These are phyloP conservation scores for Nothomitra cinnamomea DNA, from an alignment of 2,329 filamentous ascomycete genomes.

Conservation along the genomic window DNA sequence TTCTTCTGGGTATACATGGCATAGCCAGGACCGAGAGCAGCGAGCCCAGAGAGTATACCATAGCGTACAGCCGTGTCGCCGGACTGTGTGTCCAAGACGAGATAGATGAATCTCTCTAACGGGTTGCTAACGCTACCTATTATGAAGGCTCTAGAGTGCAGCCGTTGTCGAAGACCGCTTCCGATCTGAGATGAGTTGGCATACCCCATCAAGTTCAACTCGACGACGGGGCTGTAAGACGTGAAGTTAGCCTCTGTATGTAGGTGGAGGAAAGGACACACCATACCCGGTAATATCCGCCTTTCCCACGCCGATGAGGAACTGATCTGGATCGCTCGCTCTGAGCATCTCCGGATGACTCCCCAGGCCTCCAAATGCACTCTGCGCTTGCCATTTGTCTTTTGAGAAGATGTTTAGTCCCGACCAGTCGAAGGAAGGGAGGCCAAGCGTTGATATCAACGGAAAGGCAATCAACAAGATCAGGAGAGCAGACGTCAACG, in stretches of 20 bases:
- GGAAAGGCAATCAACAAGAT: background rate
- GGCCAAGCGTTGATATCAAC: background rate
- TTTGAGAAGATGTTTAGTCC: too few species aligned
- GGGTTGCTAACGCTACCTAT: slow-evolving; percentile 50
- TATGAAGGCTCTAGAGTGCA: slow-evolving; percentile 83
- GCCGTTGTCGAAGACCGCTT: slow-evolving; percentile 66
- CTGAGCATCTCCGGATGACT: background rate
- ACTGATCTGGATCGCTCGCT: slow-evolving; percentile 27
- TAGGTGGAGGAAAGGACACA: background rate
- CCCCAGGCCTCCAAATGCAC: background rate
- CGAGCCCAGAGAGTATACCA: slow-evolving; percentile 66
- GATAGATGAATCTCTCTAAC: slow-evolving; percentile 62
- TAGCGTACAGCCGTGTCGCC: slow-evolving; percentile 79
- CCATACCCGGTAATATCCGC: slow-evolving; percentile 53
- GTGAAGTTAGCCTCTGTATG: background rate
- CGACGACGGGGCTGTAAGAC: slow-evolving; percentile 55
- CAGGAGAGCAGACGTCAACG: background rate
- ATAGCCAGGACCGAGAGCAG: slow-evolving; percentile 53
- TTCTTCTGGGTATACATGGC: slow-evolving; percentile 62
- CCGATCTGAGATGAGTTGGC: slow-evolving; percentile 72
- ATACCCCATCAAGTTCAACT: slow-evolving; percentile 85
- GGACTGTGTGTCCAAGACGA: slow-evolving; percentile 73
- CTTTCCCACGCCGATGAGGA: slow-evolving; percentile 51
- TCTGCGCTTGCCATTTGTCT: background rate
- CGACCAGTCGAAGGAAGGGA: background rate